These are phyloP conservation scores for Puccinia polysora DNA, from an alignment of 1,284 basidiomycete genomes.

Conservation along the genomic window DNA sequence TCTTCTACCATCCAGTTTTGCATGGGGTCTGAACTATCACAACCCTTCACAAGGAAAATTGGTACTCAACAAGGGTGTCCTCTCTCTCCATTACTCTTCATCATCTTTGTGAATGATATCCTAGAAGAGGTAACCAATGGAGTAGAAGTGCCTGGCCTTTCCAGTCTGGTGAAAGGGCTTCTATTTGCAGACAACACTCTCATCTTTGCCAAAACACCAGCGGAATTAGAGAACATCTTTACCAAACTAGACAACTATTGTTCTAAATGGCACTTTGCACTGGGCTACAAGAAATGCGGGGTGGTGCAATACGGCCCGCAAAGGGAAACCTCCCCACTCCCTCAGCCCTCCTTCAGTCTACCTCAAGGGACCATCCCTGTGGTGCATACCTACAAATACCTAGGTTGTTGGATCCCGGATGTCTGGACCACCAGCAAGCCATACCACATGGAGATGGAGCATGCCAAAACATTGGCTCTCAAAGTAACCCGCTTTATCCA, in stretches of 20 bases:
- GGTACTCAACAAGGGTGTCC: background rate
- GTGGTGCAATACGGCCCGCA: background rate
- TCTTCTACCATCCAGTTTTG: background rate
- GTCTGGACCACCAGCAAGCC: background rate
- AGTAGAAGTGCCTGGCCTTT: no score
- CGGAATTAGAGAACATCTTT: background rate
- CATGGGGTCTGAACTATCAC: no score
- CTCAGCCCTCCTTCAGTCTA: background rate
- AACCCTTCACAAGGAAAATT: no score
- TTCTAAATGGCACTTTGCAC: no score
- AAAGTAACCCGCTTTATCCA: background rate
- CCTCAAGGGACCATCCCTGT: no score
- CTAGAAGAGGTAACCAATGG: background rate
- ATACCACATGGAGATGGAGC: no score
- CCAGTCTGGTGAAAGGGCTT: no score
- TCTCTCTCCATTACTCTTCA: background rate
- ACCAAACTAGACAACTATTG: background rate
- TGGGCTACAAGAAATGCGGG: no score
- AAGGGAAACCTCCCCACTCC: no score
- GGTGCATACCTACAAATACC: background rate
- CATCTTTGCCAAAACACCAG: no score
- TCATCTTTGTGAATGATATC: conserved; percentile 11
- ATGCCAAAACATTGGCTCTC: background rate
- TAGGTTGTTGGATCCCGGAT: background rate
- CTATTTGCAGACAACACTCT: no score